These are phyloP conservation scores for Bryoglossum gracile DNA, from an alignment of 495 filamentous ascomycete genomes.

Conservation along the genomic window DNA sequence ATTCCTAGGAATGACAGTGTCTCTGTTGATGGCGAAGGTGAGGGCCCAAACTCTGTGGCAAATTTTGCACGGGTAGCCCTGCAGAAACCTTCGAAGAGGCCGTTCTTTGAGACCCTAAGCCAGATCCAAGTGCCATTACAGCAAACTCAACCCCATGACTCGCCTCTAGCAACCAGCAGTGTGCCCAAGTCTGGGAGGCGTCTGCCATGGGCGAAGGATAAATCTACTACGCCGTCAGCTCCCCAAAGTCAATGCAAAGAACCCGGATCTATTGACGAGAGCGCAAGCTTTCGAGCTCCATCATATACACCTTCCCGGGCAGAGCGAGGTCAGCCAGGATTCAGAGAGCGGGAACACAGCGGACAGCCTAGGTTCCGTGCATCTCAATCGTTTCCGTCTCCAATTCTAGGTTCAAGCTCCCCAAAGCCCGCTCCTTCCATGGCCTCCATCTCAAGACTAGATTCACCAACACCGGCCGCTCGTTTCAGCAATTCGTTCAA, in stretches of 20 bases:
- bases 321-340: not conserved
- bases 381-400: not conserved
- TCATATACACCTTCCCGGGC: too few relatives aligned
- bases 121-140: not conserved
- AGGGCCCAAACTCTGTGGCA: not conserved
- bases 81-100: not conserved
- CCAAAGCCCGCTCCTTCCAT: not conserved
- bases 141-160: not conserved
- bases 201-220: not conserved
- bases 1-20: not conserved
- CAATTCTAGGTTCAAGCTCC: not conserved
- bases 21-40: not conserved
- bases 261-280: not conserved
- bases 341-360: not conserved
- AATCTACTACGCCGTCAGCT: not conserved
- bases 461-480: not conserved
- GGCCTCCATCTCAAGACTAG: not conserved
- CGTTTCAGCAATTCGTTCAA: not conserved
- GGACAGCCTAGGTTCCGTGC: not conserved
- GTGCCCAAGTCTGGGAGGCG: not conserved
- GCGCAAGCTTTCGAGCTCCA: not conserved
- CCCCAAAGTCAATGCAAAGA: not conserved
- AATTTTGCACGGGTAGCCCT: not conserved
- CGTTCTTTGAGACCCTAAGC: conserved; percentile 17
- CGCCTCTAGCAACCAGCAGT: not conserved